Percentiles rank a stretch among this genome's conserved stretches.
phyloP scores from a whole-genome alignment of 2,329 filamentous ascomycete genomes.

The Penicillium psychrosexuale region DNA sequence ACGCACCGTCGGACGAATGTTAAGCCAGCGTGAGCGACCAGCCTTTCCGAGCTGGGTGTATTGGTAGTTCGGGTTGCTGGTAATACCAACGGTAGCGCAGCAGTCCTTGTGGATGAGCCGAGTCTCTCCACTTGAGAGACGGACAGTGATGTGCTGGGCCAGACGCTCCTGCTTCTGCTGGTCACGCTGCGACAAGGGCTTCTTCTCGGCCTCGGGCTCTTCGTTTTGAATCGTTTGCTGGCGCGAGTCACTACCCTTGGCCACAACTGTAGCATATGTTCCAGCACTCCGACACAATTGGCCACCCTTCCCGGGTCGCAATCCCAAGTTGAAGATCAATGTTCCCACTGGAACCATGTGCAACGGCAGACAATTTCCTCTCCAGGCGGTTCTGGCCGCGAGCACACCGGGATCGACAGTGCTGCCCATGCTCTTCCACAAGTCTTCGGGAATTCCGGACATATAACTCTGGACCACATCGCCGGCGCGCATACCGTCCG shows the following conservation, averaged over 20 bases:
- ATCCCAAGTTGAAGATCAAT: constrained; percentile 84
- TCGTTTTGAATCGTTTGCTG: constrained; percentile 55
- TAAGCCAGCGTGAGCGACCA: constrained; percentile 87
- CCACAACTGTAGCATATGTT: constrained; percentile 82
- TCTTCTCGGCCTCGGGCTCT: constrained; percentile 38
- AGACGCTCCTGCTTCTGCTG: constrained; percentile 53
- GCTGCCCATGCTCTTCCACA: constrained; percentile 90
- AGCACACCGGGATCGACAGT: constrained; percentile 91
- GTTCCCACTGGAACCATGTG: constrained; percentile 97
- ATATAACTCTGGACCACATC: constrained; percentile 92
- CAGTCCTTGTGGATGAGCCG: constrained; percentile 86
- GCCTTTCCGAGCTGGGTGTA: constrained; percentile 92
- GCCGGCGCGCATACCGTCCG: constrained; percentile 87
- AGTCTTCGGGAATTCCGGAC: constrained; percentile 78
- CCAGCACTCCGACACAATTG: constrained; percentile 95
- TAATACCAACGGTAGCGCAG: constrained; percentile 88
- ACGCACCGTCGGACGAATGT: constrained; percentile 90
- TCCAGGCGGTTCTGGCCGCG: constrained; percentile 87
- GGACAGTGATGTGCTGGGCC: constrained; percentile 76
- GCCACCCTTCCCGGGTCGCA: constrained; percentile 65
- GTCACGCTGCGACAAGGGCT: constrained; percentile 38
- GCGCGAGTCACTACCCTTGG: constrained; percentile 69
- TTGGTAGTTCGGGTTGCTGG: constrained; percentile 89
- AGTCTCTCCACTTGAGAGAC: constrained; percentile 88
- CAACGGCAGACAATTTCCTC: constrained; percentile 90